Evolutionary conservation across 2,329 filamentous ascomycete species (phyloP).

Genomic region (Alternaria alternata): DNA sequence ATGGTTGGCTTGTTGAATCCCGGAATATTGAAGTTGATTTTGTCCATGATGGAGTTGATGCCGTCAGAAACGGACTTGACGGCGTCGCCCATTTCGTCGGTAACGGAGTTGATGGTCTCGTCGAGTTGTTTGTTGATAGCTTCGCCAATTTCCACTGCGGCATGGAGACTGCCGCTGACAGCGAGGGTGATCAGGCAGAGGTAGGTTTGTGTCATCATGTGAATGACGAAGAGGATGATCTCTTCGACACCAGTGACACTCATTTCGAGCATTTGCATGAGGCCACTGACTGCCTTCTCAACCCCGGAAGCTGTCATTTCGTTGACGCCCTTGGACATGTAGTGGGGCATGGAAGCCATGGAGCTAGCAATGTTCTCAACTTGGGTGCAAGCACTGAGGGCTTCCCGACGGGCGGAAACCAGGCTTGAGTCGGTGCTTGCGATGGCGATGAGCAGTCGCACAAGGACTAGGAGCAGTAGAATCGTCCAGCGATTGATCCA

Average conservation of each 20-base stretch:
- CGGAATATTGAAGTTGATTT: conserved; percentile 52
- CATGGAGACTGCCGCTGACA: conserved; percentile 78
- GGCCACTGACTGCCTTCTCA: conserved; percentile 78
- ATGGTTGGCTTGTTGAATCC: conserved; percentile 62
- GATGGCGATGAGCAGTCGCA: conserved; percentile 80
- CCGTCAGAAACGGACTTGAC: conserved; percentile 44
- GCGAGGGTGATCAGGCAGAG: conserved; percentile 87
- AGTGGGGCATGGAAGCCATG: conserved; percentile 98
- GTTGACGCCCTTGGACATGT: conserved; percentile 89
- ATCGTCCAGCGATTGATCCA: conserved; percentile 99
- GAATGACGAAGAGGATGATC: conserved; percentile 90
- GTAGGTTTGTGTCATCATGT: conserved; percentile 89
- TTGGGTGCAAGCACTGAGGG: conserved; percentile 86
- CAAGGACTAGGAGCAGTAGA: conserved; percentile 83
- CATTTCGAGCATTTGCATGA: conserved; percentile 81
- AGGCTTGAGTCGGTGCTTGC: conserved; percentile 77
- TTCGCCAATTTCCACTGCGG: conserved; percentile 69
- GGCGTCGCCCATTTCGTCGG: conserved; percentile 57
- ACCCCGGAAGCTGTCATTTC: conserved; percentile 81
- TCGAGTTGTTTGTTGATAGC: conserved; percentile 69
- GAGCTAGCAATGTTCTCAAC: conserved; percentile 93
- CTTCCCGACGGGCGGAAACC: conserved; percentile 77
- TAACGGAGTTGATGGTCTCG: conserved; percentile 66
- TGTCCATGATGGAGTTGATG: conserved; percentile 52
- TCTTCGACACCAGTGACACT: conserved; percentile 84